Base-by-base conservation (phyloP, 2,329 filamentous ascomycete species). In the Cladosporium oxysporum region DNA sequence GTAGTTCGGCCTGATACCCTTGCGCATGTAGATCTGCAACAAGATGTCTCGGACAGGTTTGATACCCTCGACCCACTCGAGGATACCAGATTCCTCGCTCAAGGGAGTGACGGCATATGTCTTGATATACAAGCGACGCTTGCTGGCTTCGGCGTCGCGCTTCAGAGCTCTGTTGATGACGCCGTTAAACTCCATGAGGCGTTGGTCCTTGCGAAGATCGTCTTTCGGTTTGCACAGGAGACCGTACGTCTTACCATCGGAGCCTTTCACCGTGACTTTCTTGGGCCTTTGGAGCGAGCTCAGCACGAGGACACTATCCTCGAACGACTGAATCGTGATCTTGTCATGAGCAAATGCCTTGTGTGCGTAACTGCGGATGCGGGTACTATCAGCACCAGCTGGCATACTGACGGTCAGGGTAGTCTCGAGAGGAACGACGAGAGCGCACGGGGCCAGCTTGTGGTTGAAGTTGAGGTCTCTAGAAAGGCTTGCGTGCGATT, bases 121-220 rank as follows among this genome's bases (percentile, higher is more conserved):
- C 75, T 93, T 93, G 79, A 99, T 97, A 77, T 96, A 96, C 64
- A 99, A 85, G 70, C 95, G 91, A 18, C 95, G 88, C 76, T 92
- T 91, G 78, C 91, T 96, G 18, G 93, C 91, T 75, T 97, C 93
- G 2, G 93, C 89, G 73, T 98, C 93, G 68, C 91, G 89, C 76
- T 97, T 97, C 65, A 99, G 81, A 2, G 94, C 92, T 66, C 95
- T 87, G 76, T 99, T 99, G 82, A 99, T 98, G 87, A 98, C 95
- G 55, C 90, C 89, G 76, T 98, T 99, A 83, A 99, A 99, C 76
- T 99, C 96, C 93, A 99, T 99, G 23, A 99, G 88, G 61, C 95
- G 92, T 77, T 98, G 94, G 74, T 99, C 96, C 71, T 96, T 99
- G 60, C 95, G 90, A 28, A 99, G 85, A 77, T 99, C 96, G 76